Evolutionary conservation across 352 stramenopile genomes (phyloP), one percentile per base, ranked within the genome.

Genomic region (Phytophthora ohioensis): DNA sequence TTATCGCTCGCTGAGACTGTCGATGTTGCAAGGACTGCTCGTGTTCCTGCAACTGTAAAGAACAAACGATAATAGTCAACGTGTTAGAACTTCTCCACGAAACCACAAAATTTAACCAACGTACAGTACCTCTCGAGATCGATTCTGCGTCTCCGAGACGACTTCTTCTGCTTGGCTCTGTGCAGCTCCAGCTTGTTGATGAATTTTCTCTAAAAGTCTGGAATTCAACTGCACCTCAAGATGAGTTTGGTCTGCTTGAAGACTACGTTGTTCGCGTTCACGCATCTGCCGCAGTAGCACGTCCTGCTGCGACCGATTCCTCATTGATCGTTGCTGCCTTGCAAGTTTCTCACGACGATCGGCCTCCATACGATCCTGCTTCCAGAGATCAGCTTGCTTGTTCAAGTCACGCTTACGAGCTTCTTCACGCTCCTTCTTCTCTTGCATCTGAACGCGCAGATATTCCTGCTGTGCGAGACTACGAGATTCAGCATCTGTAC

Each of bases 311-410:
- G 76, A 82, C 35, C 75, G 62, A 56, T 91, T 90, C 15, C 82
- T 79, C 38, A 77, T 39, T 0, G 71, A 67, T 21, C 82, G 84
- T 64, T 93, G 82, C 60, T 90, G 78, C 13, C 81, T 78, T 4
- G 69, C 67, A 4, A 89, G 45, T 13, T 78, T 79, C 9, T 95
- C 84, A 4, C 72, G 60, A 21, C 75, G 73, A 34, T 95, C 86
- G 12, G 81, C 84, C 13, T 90, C 80, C 12, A 83, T 43, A 5
- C 85, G 82, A 27, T 95, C 85, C 35, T 86, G 80, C 43, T 78
- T 80, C 88, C 88, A 95, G n/a, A 95, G 72, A 64, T 93, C 86
- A 9, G 88, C 88, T 46, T 95, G 88, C 51, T 91, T 93, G 78
- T 92, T 80, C 17, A 92, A 65, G 13, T 95, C 88, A 12, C 74